Evolutionary conservation across 129 eudicot species (phyloP), one percentile per base, ranked within the genome.

Genomic region (Cynara cardunculus): DNA sequence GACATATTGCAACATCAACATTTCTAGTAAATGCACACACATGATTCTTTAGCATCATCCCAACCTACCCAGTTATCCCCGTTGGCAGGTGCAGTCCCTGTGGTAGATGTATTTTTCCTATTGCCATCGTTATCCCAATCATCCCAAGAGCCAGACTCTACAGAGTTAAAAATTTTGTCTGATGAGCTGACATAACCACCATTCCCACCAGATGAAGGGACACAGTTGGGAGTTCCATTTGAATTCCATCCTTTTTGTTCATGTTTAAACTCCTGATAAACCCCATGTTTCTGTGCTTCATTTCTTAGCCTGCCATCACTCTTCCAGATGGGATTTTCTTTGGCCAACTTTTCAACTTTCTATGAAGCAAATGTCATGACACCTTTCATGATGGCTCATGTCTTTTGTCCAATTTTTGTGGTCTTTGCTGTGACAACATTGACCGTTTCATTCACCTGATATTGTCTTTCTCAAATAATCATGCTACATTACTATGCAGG

Each of bases 381-480:
- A 12, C 97, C 99, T 89, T 76, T 95, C 94, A 92, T 87, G 56
- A 95, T 74, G n/a, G 97, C 99, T 97, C 99, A 95, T 21, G 97
- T 95, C 85, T 79, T 95, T 26, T 92, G 97, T 61, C 99, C 97
- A 14, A 95, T 92, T 86, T 95, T 94, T 18, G 94, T 81, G 59
- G 97, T 95, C 81, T 92, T 95, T 72, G 97, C 90, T 28, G 94
- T 86, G 19, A 95, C 97, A 56, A 90, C 97, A 34, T 72, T 95
- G 71, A 95, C 97, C 0, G 99, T 92, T 87, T 95, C 99, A 53
- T 95, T 95, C 69, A 95, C 93, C 80, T 87, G 1, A 28, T 2
- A 3, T 28, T 28, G 31, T n/a, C n/a, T n/a, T n/a, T n/a, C n/a
- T n/a, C n/a, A n/a, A n/a, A n/a, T n/a, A n/a, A n/a, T n/a, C n/a